These are phyloP conservation scores for Hirschfeldia incana DNA, from an alignment of 345 rosid genomes.

Conservation along the genomic window DNA sequence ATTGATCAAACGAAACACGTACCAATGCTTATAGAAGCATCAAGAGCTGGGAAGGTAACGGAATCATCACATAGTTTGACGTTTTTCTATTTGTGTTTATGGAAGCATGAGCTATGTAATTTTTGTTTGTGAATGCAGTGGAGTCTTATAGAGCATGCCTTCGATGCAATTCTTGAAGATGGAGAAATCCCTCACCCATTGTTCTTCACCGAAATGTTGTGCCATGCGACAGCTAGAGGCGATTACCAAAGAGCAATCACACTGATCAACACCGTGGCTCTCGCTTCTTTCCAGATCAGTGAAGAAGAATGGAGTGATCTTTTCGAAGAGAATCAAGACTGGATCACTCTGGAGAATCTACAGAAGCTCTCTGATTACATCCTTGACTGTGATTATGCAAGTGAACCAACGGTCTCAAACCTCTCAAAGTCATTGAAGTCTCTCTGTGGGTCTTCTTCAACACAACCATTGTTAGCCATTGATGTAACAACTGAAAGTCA, in stretches of 20 bases:
- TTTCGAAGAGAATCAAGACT: constrained; percentile 48
- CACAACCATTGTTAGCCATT: constrained; percentile 19
- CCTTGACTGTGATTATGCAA: constrained; percentile 43
- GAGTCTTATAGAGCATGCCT: constrained; percentile 82
- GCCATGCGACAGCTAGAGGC: constrained; percentile 55
- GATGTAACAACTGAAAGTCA: constrained; percentile 18
- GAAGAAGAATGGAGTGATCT: constrained; percentile 73
- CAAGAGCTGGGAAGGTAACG: constrained; percentile 81
- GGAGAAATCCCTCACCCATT: constrained; percentile 75
- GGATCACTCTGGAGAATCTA: constrained; percentile 45
- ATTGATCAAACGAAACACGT: constrained; percentile 68
- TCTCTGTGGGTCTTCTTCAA: constrained; percentile 40
- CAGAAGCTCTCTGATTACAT: constrained; percentile 53
- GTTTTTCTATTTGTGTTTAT: constrained; percentile 1
- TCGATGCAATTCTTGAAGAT: constrained; percentile 68
- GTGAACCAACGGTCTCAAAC: constrained; percentile 63
- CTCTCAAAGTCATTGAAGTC: constrained; percentile 55
- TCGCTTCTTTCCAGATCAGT: constrained; percentile 76
- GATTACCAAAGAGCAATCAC: constrained; percentile 62
- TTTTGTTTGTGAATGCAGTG: constrained; percentile 47
- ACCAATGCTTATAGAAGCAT: constrained; percentile 66
- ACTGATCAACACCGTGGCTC: constrained; percentile 59
- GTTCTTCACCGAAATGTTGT: constrained; percentile 69
- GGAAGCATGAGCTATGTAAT: constrained; percentile 8
- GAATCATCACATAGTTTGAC: neutral